Evolutionary conservation across 2,329 filamentous ascomycete genomes (phyloP), one percentile per base, ranked within the genome.

Genomic region (Lojkania enalia): DNA sequence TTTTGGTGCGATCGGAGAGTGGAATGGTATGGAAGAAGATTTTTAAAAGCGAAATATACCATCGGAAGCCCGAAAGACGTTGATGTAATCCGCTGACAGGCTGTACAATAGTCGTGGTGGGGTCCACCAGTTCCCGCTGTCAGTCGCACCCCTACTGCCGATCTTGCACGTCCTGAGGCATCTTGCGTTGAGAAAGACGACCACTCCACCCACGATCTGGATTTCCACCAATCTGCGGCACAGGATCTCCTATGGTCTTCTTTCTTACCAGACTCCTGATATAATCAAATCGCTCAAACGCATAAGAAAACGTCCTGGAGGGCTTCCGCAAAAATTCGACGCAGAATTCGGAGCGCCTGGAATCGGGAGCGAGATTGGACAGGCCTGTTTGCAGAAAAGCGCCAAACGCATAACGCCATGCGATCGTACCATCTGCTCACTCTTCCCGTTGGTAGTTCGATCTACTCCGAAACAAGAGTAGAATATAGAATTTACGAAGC

Each of bases 131-230:
- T n/a, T n/a, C 11, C 16, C 16, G 16, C 20, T 36, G 15, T 21
- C 9, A 9, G 11, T 27, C 14, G 13, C 5, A 44, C 38, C 54
- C 54, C 54, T 53, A 49, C 31, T 46, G 42, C 20, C 44, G 54
- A 57, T 57, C 49, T 52, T n/a, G 48, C 52, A 49, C 23, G 19
- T 35, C 25, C 49, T 57, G 52, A 55, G 32, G 54, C 54, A 53
- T 31, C 27, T 39, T 36, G 33, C 43, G 54, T 47, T 51, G 35
- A 32, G 39, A 37, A 48, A n/a, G n/a, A 15, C 18, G 21, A 13
- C 32, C 37, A n/a, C n/a, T n/a, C 6, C 39, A 13, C 19, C 20
- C 15, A 7, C 30, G 7, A 33, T 20, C 36, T 13, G 15, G 33
- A 13, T 21, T 43, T 44, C 49, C 44, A 49, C 54, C 49, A 57